A percentile compares a stretch with the other conserved stretches of the same genome.
Evolutionary conservation across 116 monocot species (phyloP).

Genomic region (Trichopus zeylanicus): DNA sequence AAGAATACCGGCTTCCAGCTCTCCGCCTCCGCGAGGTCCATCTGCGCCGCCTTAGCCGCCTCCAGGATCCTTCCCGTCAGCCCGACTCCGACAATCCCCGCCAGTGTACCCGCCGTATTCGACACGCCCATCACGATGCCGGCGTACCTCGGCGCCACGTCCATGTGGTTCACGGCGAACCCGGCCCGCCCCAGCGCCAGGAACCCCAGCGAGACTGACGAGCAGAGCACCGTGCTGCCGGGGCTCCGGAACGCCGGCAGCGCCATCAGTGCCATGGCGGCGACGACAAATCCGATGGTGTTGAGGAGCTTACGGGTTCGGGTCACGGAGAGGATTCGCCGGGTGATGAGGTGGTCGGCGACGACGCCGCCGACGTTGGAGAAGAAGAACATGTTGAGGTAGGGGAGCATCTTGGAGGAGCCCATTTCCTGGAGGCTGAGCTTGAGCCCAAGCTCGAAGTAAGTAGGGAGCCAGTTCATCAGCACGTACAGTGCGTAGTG

Average conservation of each 20-base stretch:
- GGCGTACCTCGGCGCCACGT: constrained; percentile 42
- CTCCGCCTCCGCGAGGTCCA: constrained; percentile 21
- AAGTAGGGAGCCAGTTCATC: constrained; percentile 55
- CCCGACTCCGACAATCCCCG: constrained; percentile 40
- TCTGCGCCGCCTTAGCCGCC: constrained; percentile 15
- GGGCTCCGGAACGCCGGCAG: constrained; percentile 26
- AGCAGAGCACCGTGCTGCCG: constrained; percentile 25
- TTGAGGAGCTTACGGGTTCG: constrained; percentile 33
- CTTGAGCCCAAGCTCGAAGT: constrained; percentile 36
- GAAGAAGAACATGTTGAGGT: constrained; percentile 49
- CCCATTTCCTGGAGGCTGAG: constrained; percentile 55
- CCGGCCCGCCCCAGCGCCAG: constrained; percentile 47
- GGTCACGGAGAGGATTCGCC: constrained; percentile 24
- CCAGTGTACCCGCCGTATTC: constrained; percentile 46
- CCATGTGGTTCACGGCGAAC: constrained; percentile 50
- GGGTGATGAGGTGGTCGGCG: constrained; percentile 36
- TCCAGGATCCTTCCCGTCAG: constrained; percentile 39
- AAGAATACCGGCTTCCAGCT: constrained; percentile 43
- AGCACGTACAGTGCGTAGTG: constrained; percentile 48
- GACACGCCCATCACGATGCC: constrained; percentile 51
- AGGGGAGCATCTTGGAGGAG: constrained; percentile 49
- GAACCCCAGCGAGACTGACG: constrained; percentile 40
- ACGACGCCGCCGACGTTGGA: constrained; percentile 40
- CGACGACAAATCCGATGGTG: constrained; percentile 28
- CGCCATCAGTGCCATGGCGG: constrained; percentile 35